Evolutionary conservation across 1,284 basidiomycete species (phyloP), one percentile per base, ranked within the genome.

Genomic region (Papiliotrema fonsecae): DNA sequence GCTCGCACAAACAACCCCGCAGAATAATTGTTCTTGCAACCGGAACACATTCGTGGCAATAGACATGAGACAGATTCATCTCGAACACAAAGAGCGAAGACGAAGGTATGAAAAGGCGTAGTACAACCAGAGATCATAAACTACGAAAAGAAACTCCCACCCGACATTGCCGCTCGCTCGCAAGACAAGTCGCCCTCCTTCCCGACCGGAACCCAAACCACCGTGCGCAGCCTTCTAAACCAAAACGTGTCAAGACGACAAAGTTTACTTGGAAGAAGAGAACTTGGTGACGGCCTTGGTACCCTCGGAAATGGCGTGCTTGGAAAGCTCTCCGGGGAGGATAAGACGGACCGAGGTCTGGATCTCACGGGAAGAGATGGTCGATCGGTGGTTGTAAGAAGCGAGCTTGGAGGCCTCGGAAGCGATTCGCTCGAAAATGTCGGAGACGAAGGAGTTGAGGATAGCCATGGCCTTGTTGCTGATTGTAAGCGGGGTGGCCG

Each of bases 401-500:
- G 89, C 88, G 58, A 94, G 86, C 78, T 91, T 89, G 60, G 86
- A 87, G 14, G 88, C 89, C 73, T 96, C 91, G 35, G 81, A 82
- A 14, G 91, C 90, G 64, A 94, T 90, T 44, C 88, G 85, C 77
- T 94, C 90, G 60, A 93, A 94, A 75, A 94, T 88, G 69, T 92
- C 88, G 60, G 88, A 88, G 65, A 92, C 88, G 57, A 91, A 92
- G 49, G 86, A 88, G 81, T 94, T 94, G 41, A 96, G 77, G 68
- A 96, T 88, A 50, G 85, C 83, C 91, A 96, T 96, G 36, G 90
- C 91, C 80, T 93, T 96, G 83, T 93, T 94, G 54, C 65, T 67
- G 87, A 86, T 75, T 41, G 47, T 39, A n/a, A 39, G 44, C 16
- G 6, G 28, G n/a, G n/a, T 49, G 25, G 49, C 40, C 24, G 19